These are phyloP conservation scores for Picea mariana DNA, from an alignment of 83 land plant species.

Conservation along the genomic window DNA sequence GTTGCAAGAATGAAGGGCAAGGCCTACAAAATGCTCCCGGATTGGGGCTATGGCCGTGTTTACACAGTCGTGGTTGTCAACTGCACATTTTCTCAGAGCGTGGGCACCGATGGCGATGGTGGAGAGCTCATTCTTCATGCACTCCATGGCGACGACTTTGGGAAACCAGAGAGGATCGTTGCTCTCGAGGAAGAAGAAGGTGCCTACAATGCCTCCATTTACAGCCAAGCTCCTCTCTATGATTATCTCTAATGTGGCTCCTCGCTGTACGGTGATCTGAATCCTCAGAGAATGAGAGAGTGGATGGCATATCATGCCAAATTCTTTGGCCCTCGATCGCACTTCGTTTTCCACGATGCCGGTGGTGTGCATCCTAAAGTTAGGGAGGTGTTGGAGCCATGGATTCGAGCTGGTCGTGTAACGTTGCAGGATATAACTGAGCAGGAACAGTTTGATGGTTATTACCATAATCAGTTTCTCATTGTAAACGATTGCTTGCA, in stretches of 20 bases:
- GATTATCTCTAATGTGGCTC: slow-evolving; percentile 80
- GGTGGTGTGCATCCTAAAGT: slow-evolving; percentile 65
- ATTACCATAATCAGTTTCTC: slow-evolving; percentile 93
- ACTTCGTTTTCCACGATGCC: slow-evolving; percentile 76
- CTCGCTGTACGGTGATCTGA: slow-evolving; percentile 67
- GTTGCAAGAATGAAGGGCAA: slow-evolving; percentile 49
- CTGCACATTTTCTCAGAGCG: slow-evolving; percentile 56
- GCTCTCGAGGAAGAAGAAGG: slow-evolving; percentile 52
- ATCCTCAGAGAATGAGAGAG: slow-evolving; percentile 52
- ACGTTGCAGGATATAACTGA: slow-evolving; percentile 75
- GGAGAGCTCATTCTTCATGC: slow-evolving; percentile 61
- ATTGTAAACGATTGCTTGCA: slow-evolving; percentile 93
- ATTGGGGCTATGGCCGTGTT: slow-evolving; percentile 48
- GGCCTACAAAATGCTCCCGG: slow-evolving; percentile 39
- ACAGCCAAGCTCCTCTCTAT: slow-evolving; percentile 42
- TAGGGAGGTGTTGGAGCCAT: slow-evolving; percentile 51
- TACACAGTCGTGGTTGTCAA: slow-evolving; percentile 59
- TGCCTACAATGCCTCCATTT: slow-evolving; percentile 32
- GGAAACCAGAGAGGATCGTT: slow-evolving; percentile 37
- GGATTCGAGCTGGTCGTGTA: slow-evolving; percentile 70
- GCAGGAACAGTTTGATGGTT: slow-evolving; percentile 84
- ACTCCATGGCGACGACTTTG: slow-evolving; percentile 39
- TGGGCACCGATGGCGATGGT: slow-evolving; percentile 53
- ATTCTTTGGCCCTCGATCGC: slow-evolving; percentile 60
- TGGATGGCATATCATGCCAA: slow-evolving; percentile 83